A percentile compares a stretch with the other conserved stretches of the same genome.
Evolutionary conservation across 2,329 filamentous ascomycete genomes (phyloP).

Genomic region (Didymella keratinophila): DNA sequence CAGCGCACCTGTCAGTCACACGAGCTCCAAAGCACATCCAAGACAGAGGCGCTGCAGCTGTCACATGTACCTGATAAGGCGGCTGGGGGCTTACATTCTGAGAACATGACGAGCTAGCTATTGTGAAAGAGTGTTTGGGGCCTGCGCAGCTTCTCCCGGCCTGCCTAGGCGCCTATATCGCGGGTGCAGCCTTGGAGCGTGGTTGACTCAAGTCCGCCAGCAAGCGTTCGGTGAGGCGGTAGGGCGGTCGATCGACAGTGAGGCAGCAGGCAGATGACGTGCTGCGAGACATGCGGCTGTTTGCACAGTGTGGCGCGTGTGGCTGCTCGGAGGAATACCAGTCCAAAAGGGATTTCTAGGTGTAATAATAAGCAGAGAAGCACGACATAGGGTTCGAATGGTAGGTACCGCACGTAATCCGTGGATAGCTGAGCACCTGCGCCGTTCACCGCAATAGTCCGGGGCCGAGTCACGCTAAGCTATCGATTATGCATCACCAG

Average conservation of each 20-base stretch:
- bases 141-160: slow-evolving; percentile 28
- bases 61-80: slow-evolving; percentile 48
- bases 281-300: slow-evolving; percentile 40
- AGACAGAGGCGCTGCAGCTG: slow-evolving; percentile 40
- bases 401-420: slow-evolving; percentile 6
- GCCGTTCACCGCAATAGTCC: slow-evolving; percentile 7
- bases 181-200: slow-evolving; percentile 31
- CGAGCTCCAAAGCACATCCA: slow-evolving; percentile 39
- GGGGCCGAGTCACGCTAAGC: slow-evolving; percentile 15
- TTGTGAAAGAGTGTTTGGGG: slow-evolving; percentile 20
- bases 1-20: slow-evolving; percentile 53
- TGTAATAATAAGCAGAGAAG: slow-evolving; percentile 16
- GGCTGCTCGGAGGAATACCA: slow-evolving; percentile 1
- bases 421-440: slow-evolving; percentile 9
- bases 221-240: slow-evolving; percentile 44
- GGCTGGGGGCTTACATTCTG: slow-evolving; percentile 75
- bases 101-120: slow-evolving; percentile 69
- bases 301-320: slow-evolving; percentile 19
- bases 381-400: slow-evolving; percentile 7
- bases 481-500: slow-evolving; percentile 31
- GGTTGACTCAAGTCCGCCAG: slow-evolving; percentile 34
- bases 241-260: slow-evolving; percentile 29
- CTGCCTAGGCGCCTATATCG: slow-evolving; percentile 29
- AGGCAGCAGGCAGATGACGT: slow-evolving; percentile 44
- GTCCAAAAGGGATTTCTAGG: slow-evolving; percentile 4